Percentiles rank a stretch among this genome's conserved stretches.
Conservation (phyloP, 192 early-diverging fungal species). For the Linnemannia zychae region DNA sequence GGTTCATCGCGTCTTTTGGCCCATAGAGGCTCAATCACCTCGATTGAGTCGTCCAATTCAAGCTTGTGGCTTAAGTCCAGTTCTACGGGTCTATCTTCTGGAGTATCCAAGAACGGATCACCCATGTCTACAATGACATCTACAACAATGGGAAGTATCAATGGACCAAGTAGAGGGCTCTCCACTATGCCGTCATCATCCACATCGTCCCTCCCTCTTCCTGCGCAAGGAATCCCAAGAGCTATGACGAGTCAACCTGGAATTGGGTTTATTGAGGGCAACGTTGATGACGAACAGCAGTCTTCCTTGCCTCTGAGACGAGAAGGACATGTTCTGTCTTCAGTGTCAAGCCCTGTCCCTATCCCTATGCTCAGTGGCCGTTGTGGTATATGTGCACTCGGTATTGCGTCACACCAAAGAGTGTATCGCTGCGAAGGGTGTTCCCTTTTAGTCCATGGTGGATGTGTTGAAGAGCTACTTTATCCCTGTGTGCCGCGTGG, state of each 20-base stretch:
- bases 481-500: slow-evolving; percentile 69
- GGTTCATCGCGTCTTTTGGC: slow-evolving; percentile 18
- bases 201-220: not conserved
- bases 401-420: slow-evolving; percentile 10
- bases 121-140: slow-evolving; percentile 47
- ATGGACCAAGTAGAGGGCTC: slow-evolving; percentile 17
- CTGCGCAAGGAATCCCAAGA: not conserved
- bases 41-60: slow-evolving; percentile 47
- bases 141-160: slow-evolving; percentile 50
- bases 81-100: not conserved
- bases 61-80: slow-evolving; percentile 33
- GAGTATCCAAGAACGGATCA: slow-evolving; percentile 17
- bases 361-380: slow-evolving; percentile 29
- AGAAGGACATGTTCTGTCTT: slow-evolving; percentile 39
- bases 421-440: slow-evolving; percentile 58
- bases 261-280: not conserved
- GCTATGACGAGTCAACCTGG: not conserved
- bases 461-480: slow-evolving; percentile 62
- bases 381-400: slow-evolving; percentile 36
- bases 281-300: not conserved
- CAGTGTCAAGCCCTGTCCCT: slow-evolving; percentile 29
- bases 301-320: not conserved
- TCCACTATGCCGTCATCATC: not conserved
- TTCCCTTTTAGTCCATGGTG: slow-evolving; percentile 61
- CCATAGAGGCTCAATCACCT: slow-evolving; percentile 40